Evolutionary conservation across 352 stramenopile species (phyloP).

Genomic region (Pythium aristosporum): DNA sequence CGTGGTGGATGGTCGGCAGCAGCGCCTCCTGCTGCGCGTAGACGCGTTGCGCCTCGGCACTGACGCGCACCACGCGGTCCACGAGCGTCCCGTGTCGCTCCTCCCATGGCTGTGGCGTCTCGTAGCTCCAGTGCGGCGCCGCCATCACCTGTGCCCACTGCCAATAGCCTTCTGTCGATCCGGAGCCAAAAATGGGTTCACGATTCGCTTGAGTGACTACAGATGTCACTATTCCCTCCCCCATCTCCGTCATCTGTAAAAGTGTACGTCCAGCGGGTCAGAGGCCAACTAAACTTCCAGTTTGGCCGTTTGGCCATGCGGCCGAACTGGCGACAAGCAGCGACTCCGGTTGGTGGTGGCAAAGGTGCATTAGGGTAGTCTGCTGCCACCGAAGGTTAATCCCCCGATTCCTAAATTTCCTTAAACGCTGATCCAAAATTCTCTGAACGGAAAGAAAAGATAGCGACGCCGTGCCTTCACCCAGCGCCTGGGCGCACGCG

Average conservation of each 20-base stretch:
- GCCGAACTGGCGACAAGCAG: constrained; percentile 8
- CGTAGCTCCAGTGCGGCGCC: constrained; percentile 34
- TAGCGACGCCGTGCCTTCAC: no score
- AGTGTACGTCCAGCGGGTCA: no score
- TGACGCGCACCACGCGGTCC: constrained; percentile 55
- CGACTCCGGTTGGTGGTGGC: constrained; percentile 8
- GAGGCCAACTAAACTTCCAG: no score
- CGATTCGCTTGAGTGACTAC: constrained; percentile 8
- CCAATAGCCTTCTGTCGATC: no score
- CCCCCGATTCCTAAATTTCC: neutral
- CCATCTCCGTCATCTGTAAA: neutral
- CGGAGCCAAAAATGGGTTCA: constrained; percentile 25
- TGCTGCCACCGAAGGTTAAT: constrained; percentile 12
- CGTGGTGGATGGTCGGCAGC: constrained; percentile 53
- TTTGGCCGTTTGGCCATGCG: neutral
- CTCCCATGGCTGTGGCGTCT: constrained; percentile 55
- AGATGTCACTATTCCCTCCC: neutral
- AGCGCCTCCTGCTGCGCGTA: constrained; percentile 55
- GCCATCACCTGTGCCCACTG: constrained; percentile 14
- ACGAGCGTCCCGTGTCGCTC: constrained; percentile 39
- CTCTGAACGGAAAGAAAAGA: neutral
- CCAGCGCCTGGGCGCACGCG: neutral
- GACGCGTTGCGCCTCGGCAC: constrained; percentile 49
- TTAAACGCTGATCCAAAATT: neutral
- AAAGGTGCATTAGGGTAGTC: neutral